phyloP scores from a whole-genome alignment of 192 early-diverging fungal species.

The Physocladia obscura region DNA sequence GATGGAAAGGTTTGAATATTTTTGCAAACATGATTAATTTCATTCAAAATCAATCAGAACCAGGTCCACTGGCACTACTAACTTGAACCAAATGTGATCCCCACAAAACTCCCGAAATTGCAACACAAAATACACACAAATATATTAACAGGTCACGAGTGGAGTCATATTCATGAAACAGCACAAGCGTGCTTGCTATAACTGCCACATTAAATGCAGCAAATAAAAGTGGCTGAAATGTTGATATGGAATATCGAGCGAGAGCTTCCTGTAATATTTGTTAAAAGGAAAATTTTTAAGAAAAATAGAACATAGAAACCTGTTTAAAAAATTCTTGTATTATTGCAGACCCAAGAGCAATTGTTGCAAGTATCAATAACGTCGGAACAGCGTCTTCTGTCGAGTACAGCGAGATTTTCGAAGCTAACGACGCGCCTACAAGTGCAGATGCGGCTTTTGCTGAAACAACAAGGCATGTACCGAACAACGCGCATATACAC shows the following conservation, averaged over 20 bases:
- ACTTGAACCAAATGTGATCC: conserved; percentile 16
- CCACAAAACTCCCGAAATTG: conserved; percentile 16
- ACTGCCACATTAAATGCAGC: conserved; percentile 36
- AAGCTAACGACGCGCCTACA: not conserved
- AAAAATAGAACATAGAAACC: too few species aligned
- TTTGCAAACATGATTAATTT: too few species aligned
- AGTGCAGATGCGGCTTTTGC: conserved; percentile 31
- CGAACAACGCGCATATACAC: conserved; percentile 29
- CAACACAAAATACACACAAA: conserved; percentile 9
- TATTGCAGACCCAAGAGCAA: conserved; percentile 24
- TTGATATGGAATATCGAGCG: conserved; percentile 25
- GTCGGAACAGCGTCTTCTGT: conserved; percentile 19
- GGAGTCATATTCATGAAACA: conserved; percentile 30
- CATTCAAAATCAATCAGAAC: too few species aligned
- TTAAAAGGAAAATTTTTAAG: too few species aligned
- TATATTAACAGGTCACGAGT: not conserved
- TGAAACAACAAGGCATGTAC: conserved; percentile 29
- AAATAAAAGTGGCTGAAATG: conserved; percentile 37
- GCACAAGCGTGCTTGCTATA: conserved; percentile 20
- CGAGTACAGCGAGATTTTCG: not conserved
- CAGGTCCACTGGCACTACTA: too few species aligned
- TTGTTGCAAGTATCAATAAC: conserved; percentile 10
- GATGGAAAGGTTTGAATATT: too few species aligned
- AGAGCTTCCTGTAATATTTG: too few species aligned
- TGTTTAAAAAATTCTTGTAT: conserved; percentile 38